Evolutionary conservation across 768 basidiomycete species (phyloP).

Genomic region (Auriscalpium orientale): DNA sequence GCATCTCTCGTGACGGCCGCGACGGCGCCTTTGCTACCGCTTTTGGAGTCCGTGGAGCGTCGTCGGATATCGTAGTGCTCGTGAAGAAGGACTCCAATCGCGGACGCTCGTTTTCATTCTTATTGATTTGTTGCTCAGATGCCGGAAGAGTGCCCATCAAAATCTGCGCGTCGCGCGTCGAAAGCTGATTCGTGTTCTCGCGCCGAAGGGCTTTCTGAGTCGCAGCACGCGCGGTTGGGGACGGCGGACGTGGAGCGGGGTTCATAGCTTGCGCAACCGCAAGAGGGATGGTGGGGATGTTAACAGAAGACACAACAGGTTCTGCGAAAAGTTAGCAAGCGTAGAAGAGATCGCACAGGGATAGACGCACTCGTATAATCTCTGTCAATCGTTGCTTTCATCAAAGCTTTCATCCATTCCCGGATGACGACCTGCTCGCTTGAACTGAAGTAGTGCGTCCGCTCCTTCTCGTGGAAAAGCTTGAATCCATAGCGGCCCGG

Average conservation of each 20-base stretch:
- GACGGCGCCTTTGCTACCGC: constrained; percentile 28
- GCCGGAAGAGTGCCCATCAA: constrained; percentile 53
- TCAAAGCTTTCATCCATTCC: constrained; percentile 99
- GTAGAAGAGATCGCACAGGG: neutral
- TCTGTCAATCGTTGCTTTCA: constrained; percentile 95
- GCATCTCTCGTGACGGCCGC: constrained; percentile 59
- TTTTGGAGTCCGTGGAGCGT: constrained; percentile 16
- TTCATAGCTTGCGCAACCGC: constrained; percentile 95
- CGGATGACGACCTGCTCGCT: constrained; percentile 78
- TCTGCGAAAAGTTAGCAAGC: constrained; percentile 35
- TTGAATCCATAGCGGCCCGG: constrained; percentile 94
- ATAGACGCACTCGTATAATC: constrained; percentile 76
- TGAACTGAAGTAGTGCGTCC: constrained; percentile 86
- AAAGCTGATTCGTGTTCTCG: constrained; percentile 79
- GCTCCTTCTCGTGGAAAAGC: constrained; percentile 83
- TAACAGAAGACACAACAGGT: constrained; percentile 92
- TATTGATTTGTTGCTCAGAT: constrained; percentile 20
- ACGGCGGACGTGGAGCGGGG: constrained; percentile 90
- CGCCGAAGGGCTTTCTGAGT: constrained; percentile 81
- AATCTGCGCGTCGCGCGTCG: constrained; percentile 70
- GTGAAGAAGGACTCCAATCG: constrained; percentile 52
- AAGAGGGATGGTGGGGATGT: constrained; percentile 93
- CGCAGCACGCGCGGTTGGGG: constrained; percentile 79
- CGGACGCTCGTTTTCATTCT: constrained; percentile 35
- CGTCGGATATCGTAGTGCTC: constrained; percentile 25